A percentile compares a stretch with the other conserved stretches of the same genome.
These are phyloP conservation scores for Sedum album DNA, from an alignment of 164 flowering plant genomes.

Conservation along the genomic window DNA sequence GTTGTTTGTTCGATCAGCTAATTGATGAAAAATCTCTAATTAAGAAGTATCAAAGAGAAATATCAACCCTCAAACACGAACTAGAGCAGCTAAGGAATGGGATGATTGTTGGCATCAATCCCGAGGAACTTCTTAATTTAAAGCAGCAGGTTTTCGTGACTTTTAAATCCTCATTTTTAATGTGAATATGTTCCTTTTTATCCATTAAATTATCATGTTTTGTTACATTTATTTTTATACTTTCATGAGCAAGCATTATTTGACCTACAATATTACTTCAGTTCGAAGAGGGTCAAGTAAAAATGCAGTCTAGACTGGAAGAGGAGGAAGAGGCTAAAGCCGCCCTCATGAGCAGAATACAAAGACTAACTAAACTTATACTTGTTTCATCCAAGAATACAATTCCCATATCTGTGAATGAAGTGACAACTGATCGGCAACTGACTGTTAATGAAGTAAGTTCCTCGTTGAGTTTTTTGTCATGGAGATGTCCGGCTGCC, in stretches of 20 bases:
- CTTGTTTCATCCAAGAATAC: constrained; percentile 91
- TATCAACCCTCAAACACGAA: constrained; percentile 69
- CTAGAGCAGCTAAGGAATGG: constrained; percentile 89
- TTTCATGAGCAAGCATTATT: not conserved
- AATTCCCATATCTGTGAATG: constrained; percentile 60
- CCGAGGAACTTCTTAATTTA: constrained; percentile 77
- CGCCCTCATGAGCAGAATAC: constrained; percentile 98
- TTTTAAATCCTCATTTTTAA: not conserved
- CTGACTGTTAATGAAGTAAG: constrained; percentile 74
- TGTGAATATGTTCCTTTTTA: not conserved
- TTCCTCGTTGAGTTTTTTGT: constrained; percentile 3
- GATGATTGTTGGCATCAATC: constrained; percentile 69
- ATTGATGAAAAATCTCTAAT: constrained; percentile 97
- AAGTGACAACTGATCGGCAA: constrained; percentile 53
- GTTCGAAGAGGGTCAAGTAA: constrained; percentile 97
- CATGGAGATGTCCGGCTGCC: not conserved
- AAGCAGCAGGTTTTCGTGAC: constrained; percentile 58
- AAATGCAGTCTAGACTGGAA: constrained; percentile 96
- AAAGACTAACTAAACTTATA: constrained; percentile 89
- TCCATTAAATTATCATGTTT: too few species aligned
- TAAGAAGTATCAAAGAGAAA: constrained; percentile 95
- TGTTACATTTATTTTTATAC: not conserved
- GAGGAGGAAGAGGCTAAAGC: constrained; percentile 99
- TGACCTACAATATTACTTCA: constrained; percentile 15
- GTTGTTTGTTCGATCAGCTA: constrained; percentile 39